These are phyloP conservation scores for Cyclotella baltica DNA, from an alignment of 108 stramenopile species.

Conservation along the genomic window DNA sequence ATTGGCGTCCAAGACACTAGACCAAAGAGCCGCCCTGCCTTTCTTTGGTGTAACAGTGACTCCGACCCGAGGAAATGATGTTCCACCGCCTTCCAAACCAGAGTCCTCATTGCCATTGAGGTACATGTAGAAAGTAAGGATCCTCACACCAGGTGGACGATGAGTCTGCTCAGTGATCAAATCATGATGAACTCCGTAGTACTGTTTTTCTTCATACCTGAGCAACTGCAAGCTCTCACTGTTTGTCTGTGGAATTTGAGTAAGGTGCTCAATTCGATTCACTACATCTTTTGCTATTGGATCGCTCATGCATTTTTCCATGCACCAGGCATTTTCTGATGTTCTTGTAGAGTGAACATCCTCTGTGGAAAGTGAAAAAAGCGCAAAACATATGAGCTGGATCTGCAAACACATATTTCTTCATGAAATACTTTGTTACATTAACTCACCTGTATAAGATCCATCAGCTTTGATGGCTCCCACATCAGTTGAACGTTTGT, in stretches of 20 bases:
- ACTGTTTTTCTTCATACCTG: constrained; percentile 68
- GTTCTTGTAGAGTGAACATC: constrained; percentile 24
- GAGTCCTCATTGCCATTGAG: constrained; percentile 66
- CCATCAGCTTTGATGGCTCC: constrained; percentile 34
- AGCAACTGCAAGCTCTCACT: constrained; percentile 83
- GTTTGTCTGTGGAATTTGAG: constrained; percentile 60
- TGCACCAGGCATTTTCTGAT: constrained; percentile 80
- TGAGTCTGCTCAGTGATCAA: constrained; percentile 53
- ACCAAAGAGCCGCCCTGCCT: constrained; percentile 63
- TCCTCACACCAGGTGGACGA: constrained; percentile 63
- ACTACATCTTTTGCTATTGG: constrained; percentile 51
- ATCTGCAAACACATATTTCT: no score
- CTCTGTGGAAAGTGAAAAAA: no score
- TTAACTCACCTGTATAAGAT: constrained; percentile 15
- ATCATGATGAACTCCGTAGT: constrained; percentile 75
- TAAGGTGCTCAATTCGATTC: constrained; percentile 62
- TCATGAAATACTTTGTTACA: no score
- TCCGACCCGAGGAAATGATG: constrained; percentile 49
- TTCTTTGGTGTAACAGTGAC: constrained; percentile 49
- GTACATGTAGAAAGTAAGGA: constrained; percentile 74
- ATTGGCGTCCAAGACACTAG: constrained; percentile 48
- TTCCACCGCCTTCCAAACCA: constrained; percentile 64
- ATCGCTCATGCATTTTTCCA: constrained; percentile 61
- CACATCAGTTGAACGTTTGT: constrained; percentile 39
- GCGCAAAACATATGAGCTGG: no score